Percentiles rank a stretch among this genome's conserved stretches.
These are phyloP conservation scores for Claviceps digitariae DNA, from an alignment of 2,329 filamentous ascomycete species.

Conservation along the genomic window DNA sequence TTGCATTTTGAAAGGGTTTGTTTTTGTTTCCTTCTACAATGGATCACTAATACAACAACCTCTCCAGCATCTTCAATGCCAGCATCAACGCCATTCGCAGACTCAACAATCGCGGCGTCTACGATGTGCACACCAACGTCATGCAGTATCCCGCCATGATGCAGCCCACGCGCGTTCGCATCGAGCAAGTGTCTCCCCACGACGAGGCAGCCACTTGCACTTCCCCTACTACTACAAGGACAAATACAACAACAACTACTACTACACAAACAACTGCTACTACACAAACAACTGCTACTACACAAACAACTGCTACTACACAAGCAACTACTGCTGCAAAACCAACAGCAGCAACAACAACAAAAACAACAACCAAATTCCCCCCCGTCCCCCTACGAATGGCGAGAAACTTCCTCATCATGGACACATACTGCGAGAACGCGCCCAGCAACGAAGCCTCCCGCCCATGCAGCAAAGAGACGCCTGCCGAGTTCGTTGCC, in stretches of 20 bases:
- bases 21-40: neutral
- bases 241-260: too few species aligned
- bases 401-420: constrained; percentile 41
- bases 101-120: constrained; percentile 60
- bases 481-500: constrained; percentile 32
- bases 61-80: constrained; percentile 66
- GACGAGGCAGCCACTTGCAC: constrained; percentile 11
- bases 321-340: too few species aligned
- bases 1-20: neutral
- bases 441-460: constrained; percentile 33
- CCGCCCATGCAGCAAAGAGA: constrained; percentile 29
- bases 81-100: constrained; percentile 55
- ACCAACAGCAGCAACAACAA: neutral
- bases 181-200: constrained; percentile 52
- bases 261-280: too few species aligned
- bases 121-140: constrained; percentile 86
- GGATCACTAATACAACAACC: neutral
- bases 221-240: too few species aligned
- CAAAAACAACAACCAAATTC: constrained; percentile 23
- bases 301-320: too few species aligned
- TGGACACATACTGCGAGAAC: constrained; percentile 41
- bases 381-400: constrained; percentile 34
- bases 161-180: constrained; percentile 78
- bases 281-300: too few species aligned
- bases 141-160: constrained; percentile 80